A percentile compares a stretch with the other conserved stretches of the same genome.
Conservation (phyloP, 2,329 filamentous ascomycete species). For the Clonostachys sp. region DNA sequence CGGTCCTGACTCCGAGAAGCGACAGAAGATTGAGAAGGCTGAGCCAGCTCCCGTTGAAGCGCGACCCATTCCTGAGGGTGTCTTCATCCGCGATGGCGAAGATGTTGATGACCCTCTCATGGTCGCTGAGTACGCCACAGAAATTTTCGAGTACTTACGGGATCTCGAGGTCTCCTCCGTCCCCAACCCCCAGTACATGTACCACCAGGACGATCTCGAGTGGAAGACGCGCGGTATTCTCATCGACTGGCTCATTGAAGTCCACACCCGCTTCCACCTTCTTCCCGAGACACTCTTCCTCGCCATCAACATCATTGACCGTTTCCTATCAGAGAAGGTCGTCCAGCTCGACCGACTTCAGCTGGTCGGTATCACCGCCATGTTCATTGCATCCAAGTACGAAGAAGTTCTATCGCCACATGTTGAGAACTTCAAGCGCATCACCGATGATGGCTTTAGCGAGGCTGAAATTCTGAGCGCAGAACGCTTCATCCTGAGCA, state of each 20-base stretch:
- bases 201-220: conserved; percentile 88
- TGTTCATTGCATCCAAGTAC: conserved; percentile 99
- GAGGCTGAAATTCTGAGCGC: conserved; percentile 94
- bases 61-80: conserved; percentile 19
- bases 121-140: conserved; percentile 94
- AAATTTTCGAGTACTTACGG: conserved; percentile 94
- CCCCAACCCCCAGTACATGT: conserved; percentile 93
- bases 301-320: conserved; percentile 96
- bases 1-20: conserved; percentile 47
- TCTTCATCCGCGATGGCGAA: conserved; percentile 74
- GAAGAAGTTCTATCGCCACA: conserved; percentile 97
- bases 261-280: conserved; percentile 93
- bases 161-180: conserved; percentile 75
- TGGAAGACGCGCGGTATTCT: conserved; percentile 99
- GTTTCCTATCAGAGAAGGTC: conserved; percentile 91
- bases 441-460: conserved; percentile 93
- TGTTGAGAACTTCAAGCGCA: conserved; percentile 93
- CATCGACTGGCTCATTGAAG: conserved; percentile 97
- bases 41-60: conserved; percentile 11
- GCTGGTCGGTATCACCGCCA: conserved; percentile 93
- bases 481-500: conserved; percentile 89
- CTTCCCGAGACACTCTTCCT: conserved; percentile 96
- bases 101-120: conserved; percentile 92
- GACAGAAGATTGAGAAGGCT: conserved; percentile 10
- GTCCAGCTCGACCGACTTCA: conserved; percentile 95